Conservation (phyloP, 2,329 filamentous ascomycete species). For the Sporothrix sp. region DNA sequence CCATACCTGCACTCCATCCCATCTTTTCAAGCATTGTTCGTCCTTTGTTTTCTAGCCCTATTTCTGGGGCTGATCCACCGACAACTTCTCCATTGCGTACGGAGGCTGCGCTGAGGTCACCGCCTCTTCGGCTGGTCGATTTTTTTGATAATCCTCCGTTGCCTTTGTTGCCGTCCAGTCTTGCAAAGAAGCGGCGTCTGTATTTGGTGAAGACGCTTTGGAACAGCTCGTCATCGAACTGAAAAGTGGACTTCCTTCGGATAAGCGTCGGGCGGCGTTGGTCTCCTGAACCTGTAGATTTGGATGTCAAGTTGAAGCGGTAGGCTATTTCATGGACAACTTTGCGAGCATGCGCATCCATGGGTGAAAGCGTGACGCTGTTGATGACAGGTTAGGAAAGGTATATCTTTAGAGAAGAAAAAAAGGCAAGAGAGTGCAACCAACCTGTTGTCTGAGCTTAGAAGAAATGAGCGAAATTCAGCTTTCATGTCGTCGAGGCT, state of each 20-base stretch:
- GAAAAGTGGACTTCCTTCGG: conserved; percentile 58
- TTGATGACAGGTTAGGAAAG: neutral
- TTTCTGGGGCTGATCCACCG: conserved; percentile 72
- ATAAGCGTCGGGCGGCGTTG: conserved; percentile 68
- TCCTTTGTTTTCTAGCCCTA: conserved; percentile 74
- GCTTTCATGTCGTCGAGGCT: conserved; percentile 57
- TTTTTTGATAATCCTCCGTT: conserved; percentile 15
- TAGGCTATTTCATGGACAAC: conserved; percentile 70
- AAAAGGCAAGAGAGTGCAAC: conserved; percentile 20
- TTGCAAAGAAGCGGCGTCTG: conserved; percentile 45
- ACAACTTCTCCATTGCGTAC: conserved; percentile 84
- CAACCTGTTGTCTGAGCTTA: conserved; percentile 53
- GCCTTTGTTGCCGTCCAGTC: conserved; percentile 31
- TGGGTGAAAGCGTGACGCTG: conserved; percentile 69
- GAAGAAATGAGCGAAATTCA: conserved; percentile 64
- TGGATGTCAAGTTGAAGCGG: conserved; percentile 69
- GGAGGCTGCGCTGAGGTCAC: conserved; percentile 35
- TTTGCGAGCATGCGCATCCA: conserved; percentile 70
- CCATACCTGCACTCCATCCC: conserved; percentile 86
- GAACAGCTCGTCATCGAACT: conserved; percentile 49
- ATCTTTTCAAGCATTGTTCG: conserved; percentile 89
- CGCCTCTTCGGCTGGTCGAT: conserved; percentile 21
- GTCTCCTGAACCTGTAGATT: conserved; percentile 65
- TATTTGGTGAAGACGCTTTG: conserved; percentile 37
- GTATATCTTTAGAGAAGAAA: neutral